Base-by-base conservation (phyloP, 2,329 filamentous ascomycete species). In the Phoma sp. region DNA sequence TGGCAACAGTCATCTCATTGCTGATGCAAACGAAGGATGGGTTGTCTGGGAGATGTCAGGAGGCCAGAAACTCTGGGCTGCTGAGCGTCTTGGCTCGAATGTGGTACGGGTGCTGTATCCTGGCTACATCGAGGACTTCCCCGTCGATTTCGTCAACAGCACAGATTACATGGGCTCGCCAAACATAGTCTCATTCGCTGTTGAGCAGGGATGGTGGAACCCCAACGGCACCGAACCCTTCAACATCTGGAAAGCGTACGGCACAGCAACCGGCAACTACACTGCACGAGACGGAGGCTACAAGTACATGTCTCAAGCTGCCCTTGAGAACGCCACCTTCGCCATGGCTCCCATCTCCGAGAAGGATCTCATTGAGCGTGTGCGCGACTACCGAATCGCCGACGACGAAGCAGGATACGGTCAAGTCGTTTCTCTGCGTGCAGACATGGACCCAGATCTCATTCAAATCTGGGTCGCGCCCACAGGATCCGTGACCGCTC, bases 271-370 rank as follows among this genome's bases (percentile, higher is more conserved):
- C 5, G 57, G 49, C 12, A 66, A 65, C 14, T 66, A 70, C 32
- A 68, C 67, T 2, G 71, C 72, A 17, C 57, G 70, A 32, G 60
- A 74, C 21, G 72, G 72, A 12, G 72, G 72, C 3, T 72, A 68
- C 59, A 75, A 73, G 45, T 74, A 73, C 56, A 74, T 75, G 70
- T 74, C 70, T 1, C 72, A 73, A 56, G 71, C 67, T 7, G 68
- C 69, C 1, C 65, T 74, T 2, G 72, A 74, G 42, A 61, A 73
- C n/a, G 71, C 71, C 1, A 74, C 72, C 1, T 62, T 64, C 1
- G 70, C 76, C 14, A 81, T 80, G 67, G 75, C 73, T 1, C 80
- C 82, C 0, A 66, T 83, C n/a, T 80, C 79, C 0, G 81, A 84
- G 53, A 66, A 69, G 15, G 79, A 83, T 53, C 69, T 83, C 2